phyloP scores from a whole-genome alignment of 306 rosid species.

The Malus fusca region DNA sequence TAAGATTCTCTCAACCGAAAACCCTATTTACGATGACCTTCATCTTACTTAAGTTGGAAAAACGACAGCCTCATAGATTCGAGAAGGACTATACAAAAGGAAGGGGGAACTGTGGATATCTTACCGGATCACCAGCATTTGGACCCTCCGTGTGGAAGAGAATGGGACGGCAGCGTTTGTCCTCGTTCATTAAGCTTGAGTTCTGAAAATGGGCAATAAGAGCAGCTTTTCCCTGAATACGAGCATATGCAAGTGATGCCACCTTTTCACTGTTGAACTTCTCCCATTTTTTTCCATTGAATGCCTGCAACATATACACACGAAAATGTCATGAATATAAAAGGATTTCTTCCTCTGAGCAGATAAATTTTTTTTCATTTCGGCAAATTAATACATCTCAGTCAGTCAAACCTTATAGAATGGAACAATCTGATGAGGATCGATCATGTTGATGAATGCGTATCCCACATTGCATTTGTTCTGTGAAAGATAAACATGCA shows the following conservation, averaged over 20 bases:
- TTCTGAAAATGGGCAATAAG: slow-evolving; percentile 81
- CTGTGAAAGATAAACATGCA: slow-evolving; percentile 32
- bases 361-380: background rate
- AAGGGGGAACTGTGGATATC: background rate
- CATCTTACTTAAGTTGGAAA: no score
- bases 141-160: slow-evolving; percentile 84
- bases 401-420: slow-evolving; percentile 54
- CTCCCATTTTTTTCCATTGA: slow-evolving; percentile 87
- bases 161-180: slow-evolving; percentile 83
- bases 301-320: slow-evolving; percentile 45
- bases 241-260: slow-evolving; percentile 79
- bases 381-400: background rate
- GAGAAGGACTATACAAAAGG: background rate
- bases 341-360: background rate
- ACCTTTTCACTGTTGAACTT: slow-evolving; percentile 92
- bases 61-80: no score
- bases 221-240: slow-evolving; percentile 80
- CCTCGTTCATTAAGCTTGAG: slow-evolving; percentile 79
- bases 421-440: slow-evolving; percentile 69
- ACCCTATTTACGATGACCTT: background rate
- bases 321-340: background rate
- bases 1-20: background rate
- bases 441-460: slow-evolving; percentile 84
- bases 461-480: slow-evolving; percentile 93
- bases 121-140: slow-evolving; percentile 80